Percentiles rank a stretch among this genome's conserved stretches.
phyloP scores from a whole-genome alignment of 192 early-diverging fungal species.

The Coemansia sp. region DNA sequence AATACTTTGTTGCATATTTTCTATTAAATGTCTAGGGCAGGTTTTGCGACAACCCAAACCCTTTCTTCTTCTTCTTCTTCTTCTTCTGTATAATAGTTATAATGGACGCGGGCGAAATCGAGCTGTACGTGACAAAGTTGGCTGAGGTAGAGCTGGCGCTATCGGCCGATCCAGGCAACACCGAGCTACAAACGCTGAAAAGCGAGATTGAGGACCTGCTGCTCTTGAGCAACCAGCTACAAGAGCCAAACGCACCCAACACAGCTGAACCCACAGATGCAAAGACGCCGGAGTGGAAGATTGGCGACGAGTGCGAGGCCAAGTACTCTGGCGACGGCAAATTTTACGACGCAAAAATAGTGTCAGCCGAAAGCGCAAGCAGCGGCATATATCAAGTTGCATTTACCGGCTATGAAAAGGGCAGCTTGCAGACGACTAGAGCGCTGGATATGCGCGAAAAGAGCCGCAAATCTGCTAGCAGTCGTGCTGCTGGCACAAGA shows the following conservation, averaged over 20 bases:
- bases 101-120: constrained; percentile 48
- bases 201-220: constrained; percentile 42
- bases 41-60: no score
- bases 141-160: constrained; percentile 50
- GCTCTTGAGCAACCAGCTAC: constrained; percentile 23
- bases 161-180: constrained; percentile 37
- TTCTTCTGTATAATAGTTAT: neutral
- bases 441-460: constrained; percentile 20
- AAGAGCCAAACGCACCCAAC: neutral
- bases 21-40: neutral
- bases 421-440: constrained; percentile 23
- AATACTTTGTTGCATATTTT: no score
- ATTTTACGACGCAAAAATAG: constrained; percentile 25
- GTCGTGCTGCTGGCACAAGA: neutral
- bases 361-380: constrained; percentile 6
- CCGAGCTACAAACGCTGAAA: constrained; percentile 45
- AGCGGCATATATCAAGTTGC: constrained; percentile 13
- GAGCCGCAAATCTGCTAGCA: neutral
- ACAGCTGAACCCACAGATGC: constrained; percentile 1
- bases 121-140: constrained; percentile 37
- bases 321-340: constrained; percentile 17
- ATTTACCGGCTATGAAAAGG: constrained; percentile 34
- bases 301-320: constrained; percentile 33
- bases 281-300: constrained; percentile 12
- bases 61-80: neutral